A percentile compares a stretch with the other conserved stretches of the same genome.
These are phyloP conservation scores for Nannochloris sp. DNA, from an alignment of 139 green algal species.

Conservation along the genomic window DNA sequence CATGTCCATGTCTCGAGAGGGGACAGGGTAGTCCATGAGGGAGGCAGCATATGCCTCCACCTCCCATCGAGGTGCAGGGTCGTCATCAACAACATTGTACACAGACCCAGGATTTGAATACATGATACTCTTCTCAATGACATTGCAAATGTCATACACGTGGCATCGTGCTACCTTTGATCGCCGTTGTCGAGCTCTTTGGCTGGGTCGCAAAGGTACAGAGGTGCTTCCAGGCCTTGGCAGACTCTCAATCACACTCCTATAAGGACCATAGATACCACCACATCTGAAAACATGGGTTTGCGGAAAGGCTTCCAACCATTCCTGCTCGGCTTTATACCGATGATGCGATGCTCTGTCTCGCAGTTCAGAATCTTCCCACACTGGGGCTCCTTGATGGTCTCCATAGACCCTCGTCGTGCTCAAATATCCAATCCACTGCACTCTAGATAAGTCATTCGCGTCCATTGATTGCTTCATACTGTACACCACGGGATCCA, in stretches of 20 bases:
- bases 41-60: slow-evolving; percentile 39
- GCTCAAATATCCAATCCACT: slow-evolving; percentile 56
- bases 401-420: slow-evolving; percentile 66
- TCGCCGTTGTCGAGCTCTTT: slow-evolving; percentile 32
- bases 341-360: slow-evolving; percentile 17
- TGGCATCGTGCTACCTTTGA: slow-evolving; percentile 57
- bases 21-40: slow-evolving; percentile 19
- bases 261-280: slow-evolving; percentile 60
- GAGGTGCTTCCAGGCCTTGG: slow-evolving; percentile 7
- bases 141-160: slow-evolving; percentile 63
- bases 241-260: slow-evolving; percentile 42
- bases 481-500: slow-evolving; percentile 20
- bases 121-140: slow-evolving; percentile 51
- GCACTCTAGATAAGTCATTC: slow-evolving; percentile 11
- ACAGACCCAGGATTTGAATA: slow-evolving; percentile 25
- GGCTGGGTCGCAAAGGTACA: neutral
- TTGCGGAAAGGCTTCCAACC: slow-evolving; percentile 36
- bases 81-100: slow-evolving; percentile 74
- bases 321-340: slow-evolving; percentile 43
- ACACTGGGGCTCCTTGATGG: slow-evolving; percentile 50
- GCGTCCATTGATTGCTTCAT: neutral
- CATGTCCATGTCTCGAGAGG: neutral
- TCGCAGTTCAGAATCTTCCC: slow-evolving; percentile 42
- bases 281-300: slow-evolving; percentile 52
- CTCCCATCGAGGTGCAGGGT: slow-evolving; percentile 44